phyloP scores from a whole-genome alignment of 352 stramenopile species.

The Plasmopara muralis region DNA sequence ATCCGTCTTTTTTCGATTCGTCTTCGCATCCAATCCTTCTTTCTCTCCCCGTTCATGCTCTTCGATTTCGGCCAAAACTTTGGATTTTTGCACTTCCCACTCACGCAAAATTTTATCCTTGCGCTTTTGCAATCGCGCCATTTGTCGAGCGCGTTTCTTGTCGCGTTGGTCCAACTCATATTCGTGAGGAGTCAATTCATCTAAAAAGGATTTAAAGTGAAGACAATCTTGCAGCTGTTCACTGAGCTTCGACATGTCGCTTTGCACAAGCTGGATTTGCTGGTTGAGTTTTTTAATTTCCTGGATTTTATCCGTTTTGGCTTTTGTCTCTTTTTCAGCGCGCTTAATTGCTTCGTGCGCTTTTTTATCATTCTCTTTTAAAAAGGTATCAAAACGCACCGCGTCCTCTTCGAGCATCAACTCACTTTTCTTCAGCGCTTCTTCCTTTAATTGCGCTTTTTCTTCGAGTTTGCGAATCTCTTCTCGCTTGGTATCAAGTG shows the following conservation, averaged over 20 bases:
- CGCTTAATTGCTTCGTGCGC: constrained; percentile 93
- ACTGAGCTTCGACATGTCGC: constrained; percentile 92
- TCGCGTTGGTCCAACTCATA: constrained; percentile 76
- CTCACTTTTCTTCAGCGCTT: constrained; percentile 92
- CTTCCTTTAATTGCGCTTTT: constrained; percentile 93
- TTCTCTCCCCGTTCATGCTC: constrained; percentile 51
- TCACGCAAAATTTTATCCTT: constrained; percentile 66
- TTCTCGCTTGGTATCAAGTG: constrained; percentile 93
- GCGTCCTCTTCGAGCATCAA: constrained; percentile 95
- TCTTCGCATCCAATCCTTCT: constrained; percentile 60
- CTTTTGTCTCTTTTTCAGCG: constrained; percentile 91
- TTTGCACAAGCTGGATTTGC: constrained; percentile 92
- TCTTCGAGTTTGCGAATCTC: constrained; percentile 96
- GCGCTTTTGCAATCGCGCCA: constrained; percentile 52
- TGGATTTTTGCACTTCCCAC: constrained; percentile 54
- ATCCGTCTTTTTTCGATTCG: constrained; percentile 39
- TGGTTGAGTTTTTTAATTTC: constrained; percentile 95
- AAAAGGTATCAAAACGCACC: constrained; percentile 92
- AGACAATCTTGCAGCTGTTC: constrained; percentile 92
- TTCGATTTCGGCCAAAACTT: constrained; percentile 56
- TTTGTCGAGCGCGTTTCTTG: constrained; percentile 63
- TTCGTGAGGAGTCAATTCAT: constrained; percentile 86
- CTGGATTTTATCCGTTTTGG: constrained; percentile 91
- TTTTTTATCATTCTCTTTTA: constrained; percentile 98
- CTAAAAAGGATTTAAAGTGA: constrained; percentile 91